Conservation (phyloP, 108 stramenopile genomes). For the Stephanodiscus minutulus region DNA sequence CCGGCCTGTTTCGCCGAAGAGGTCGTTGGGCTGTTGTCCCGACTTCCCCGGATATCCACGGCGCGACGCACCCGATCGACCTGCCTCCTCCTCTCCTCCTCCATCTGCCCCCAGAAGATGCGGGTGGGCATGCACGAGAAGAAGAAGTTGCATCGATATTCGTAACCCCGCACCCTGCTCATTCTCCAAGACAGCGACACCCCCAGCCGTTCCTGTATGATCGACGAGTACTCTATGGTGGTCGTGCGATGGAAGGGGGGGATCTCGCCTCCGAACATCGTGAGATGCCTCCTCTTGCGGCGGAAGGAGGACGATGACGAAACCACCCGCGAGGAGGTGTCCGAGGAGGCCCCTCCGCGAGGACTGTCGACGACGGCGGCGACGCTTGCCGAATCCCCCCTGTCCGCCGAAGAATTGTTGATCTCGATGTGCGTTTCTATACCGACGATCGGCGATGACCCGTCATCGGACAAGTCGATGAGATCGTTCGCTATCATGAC, state of each 20-base stretch:
- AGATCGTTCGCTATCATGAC: not conserved
- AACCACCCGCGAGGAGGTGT: no score
- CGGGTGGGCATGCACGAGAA: slow-evolving; percentile 69
- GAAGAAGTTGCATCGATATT: slow-evolving; percentile 61
- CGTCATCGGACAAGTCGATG: not conserved
- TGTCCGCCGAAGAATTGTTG: slow-evolving; percentile 9
- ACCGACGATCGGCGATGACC: slow-evolving; percentile 1
- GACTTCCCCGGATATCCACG: not conserved
- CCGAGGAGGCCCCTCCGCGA: slow-evolving; percentile 30
- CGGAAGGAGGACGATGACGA: slow-evolving; percentile 6
- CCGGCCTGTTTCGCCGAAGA: not conserved
- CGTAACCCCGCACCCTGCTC: slow-evolving; percentile 57
- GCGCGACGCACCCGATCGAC: slow-evolving; percentile 4
- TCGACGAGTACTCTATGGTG: slow-evolving; percentile 50
- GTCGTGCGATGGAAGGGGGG: slow-evolving; percentile 43
- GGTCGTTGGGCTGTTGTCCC: no score
- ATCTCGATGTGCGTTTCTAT: slow-evolving; percentile 24
- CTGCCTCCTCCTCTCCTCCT: slow-evolving; percentile 22
- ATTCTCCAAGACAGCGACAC: slow-evolving; percentile 62
- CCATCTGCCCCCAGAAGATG: slow-evolving; percentile 39
- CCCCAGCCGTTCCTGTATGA: slow-evolving; percentile 67
- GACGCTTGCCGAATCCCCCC: slow-evolving; percentile 2
- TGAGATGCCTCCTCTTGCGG: slow-evolving; percentile 19
- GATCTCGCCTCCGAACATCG: slow-evolving; percentile 40
- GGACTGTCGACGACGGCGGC: slow-evolving; percentile 36